Percentiles rank a stretch among this genome's conserved stretches.
Conservation (phyloP, 805 yeast genomes). For the Kodamaea lidongshanica region DNA sequence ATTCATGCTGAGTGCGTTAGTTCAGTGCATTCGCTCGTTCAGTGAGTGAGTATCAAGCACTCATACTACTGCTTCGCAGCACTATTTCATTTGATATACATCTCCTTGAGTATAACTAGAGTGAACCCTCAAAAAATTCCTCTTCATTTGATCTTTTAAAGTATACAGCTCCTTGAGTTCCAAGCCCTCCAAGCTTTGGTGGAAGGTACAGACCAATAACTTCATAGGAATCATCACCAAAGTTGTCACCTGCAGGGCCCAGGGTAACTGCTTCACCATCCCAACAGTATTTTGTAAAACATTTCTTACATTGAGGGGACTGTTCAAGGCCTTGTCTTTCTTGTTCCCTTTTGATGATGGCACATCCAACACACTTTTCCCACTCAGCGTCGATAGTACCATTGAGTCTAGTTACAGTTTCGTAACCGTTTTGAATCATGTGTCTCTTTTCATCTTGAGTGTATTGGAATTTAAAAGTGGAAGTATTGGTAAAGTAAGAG, state of each 20-base stretch:
- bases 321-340: conserved; percentile 58
- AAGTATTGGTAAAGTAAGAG: conserved; percentile 60
- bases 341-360: conserved; percentile 69
- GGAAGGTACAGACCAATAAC: too few species aligned
- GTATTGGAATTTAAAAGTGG: conserved; percentile 64
- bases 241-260: conserved; percentile 11
- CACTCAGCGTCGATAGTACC: conserved; percentile 62
- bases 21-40: too few species aligned
- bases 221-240: conserved; percentile 9
- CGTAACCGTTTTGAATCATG: conserved; percentile 70
- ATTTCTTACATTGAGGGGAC: conserved; percentile 58
- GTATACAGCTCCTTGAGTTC: too few species aligned
- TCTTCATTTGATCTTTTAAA: too few species aligned
- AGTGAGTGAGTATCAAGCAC: too few species aligned
- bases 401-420: conserved; percentile 58
- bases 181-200: too few species aligned
- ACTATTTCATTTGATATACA: too few species aligned
- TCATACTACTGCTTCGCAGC: too few species aligned
- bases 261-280: conserved; percentile 36
- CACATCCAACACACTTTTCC: conserved; percentile 75
- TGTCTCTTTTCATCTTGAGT: conserved; percentile 47
- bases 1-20: too few species aligned
- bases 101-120: too few species aligned
- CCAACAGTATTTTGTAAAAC: conserved; percentile 77
- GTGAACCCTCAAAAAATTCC: too few species aligned